phyloP scores from a whole-genome alignment of 371 early-diverging fungal genomes.

The Mucor mucedo region DNA sequence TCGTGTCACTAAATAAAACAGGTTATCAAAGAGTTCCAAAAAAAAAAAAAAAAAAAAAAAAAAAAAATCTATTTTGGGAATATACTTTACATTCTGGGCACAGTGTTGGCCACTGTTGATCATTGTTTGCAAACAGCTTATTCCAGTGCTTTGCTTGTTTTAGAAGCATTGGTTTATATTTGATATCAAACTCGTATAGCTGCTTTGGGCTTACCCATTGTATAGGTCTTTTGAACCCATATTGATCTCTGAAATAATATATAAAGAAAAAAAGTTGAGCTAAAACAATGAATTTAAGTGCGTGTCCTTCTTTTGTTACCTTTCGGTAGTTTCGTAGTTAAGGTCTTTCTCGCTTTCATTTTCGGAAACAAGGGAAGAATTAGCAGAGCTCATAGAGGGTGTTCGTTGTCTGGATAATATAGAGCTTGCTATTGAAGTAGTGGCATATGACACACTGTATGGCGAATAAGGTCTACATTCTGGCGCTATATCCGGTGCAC shows the following conservation, averaged over 20 bases:
- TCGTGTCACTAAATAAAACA: constrained; percentile 57
- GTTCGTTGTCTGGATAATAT: constrained; percentile 14
- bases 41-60: not conserved
- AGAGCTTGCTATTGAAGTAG: not conserved
- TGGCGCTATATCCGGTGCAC: not conserved
- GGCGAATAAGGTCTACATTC: constrained; percentile 27
- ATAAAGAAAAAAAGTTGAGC: not conserved
- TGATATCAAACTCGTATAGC: constrained; percentile 54
- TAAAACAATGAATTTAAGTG: not conserved
- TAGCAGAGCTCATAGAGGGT: constrained; percentile 15
- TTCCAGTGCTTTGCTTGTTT: constrained; percentile 61
- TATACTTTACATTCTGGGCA: constrained; percentile 52
- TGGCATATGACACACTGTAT: not conserved
- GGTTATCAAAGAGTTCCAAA: not conserved
- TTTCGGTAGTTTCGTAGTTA: not conserved
- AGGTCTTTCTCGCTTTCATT: not conserved
- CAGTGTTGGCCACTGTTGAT: constrained; percentile 55
- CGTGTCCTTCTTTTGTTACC: not conserved
- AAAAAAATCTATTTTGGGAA: not conserved
- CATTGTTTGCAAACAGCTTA: constrained; percentile 41
- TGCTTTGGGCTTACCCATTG: constrained; percentile 58
- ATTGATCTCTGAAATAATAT: constrained; percentile 50
- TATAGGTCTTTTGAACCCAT: constrained; percentile 66
- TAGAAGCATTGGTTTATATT: constrained; percentile 55
- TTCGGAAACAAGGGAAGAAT: constrained; percentile 6